Evolutionary conservation across 805 yeast genomes (phyloP).

Genomic region (Dipodascopsis uninucleata): DNA sequence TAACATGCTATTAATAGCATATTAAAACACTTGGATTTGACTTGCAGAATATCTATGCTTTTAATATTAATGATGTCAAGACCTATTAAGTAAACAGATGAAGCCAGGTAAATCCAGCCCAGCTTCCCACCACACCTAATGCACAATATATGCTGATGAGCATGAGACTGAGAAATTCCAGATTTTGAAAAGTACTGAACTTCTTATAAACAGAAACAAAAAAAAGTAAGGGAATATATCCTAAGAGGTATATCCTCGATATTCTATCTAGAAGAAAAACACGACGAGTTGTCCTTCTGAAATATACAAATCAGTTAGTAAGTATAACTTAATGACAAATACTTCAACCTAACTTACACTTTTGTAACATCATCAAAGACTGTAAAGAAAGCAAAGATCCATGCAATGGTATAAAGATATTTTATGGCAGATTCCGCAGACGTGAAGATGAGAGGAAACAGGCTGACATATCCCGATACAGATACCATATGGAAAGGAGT

Average conservation of each 20-base stretch:
- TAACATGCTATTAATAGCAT: too few relatives aligned
- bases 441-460: constrained; percentile 82
- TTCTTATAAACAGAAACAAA: constrained; percentile 54
- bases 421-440: constrained; percentile 78
- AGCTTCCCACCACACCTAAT: constrained; percentile 76
- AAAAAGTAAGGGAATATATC: constrained; percentile 62
- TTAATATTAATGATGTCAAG: neutral
- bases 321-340: neutral
- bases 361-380: constrained; percentile 55
- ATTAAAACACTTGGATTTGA: too few relatives aligned
- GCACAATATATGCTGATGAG: constrained; percentile 81
- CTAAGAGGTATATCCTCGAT: constrained; percentile 60
- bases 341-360: constrained; percentile 28
- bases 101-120: constrained; percentile 86
- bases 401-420: constrained; percentile 69
- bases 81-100: constrained; percentile 47
- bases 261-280: constrained; percentile 67
- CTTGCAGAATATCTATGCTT: too few relatives aligned
- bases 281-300: constrained; percentile 28
- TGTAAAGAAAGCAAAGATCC: constrained; percentile 75
- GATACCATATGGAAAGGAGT: constrained; percentile 68
- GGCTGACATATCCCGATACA: constrained; percentile 77
- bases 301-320: neutral
- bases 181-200: constrained; percentile 45
- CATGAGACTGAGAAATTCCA: constrained; percentile 78